Percentiles rank a stretch among this genome's conserved stretches.
Evolutionary conservation across 2,329 filamentous ascomycete genomes (phyloP).

Genomic region (Penicillium digitatum): DNA sequence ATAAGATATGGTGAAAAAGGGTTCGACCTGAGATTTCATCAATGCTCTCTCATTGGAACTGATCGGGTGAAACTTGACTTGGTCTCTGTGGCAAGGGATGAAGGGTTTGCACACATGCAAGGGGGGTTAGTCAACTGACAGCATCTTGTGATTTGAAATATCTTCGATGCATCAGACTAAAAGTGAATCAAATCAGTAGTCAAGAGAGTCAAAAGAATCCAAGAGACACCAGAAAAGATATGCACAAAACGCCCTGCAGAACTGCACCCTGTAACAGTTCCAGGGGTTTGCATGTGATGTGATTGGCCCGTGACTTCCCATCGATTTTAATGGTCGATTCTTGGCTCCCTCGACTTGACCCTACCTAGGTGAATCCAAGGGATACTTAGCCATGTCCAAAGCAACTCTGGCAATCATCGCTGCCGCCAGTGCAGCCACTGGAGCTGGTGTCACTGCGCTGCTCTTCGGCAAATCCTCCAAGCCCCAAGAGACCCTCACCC

Average conservation of each 20-base stretch:
- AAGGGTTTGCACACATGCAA: background rate
- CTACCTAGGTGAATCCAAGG: background rate
- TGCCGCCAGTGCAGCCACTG: slow-evolving; percentile 69
- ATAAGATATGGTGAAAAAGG: background rate
- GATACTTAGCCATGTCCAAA: slow-evolving; percentile 65
- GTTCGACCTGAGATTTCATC: background rate
- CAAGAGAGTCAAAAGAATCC: background rate
- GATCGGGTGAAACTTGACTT: background rate
- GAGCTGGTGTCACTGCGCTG: slow-evolving; percentile 67
- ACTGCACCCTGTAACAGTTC: background rate
- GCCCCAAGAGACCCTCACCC: slow-evolving; percentile 27
- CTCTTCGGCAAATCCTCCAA: slow-evolving; percentile 53
- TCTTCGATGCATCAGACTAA: background rate
- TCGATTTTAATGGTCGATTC: slow-evolving; percentile 10
- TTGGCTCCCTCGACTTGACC: slow-evolving; percentile 1
- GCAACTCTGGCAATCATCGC: slow-evolving; percentile 71
- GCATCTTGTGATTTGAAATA: background rate
- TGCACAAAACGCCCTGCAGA: background rate
- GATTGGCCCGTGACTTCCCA: slow-evolving; percentile 25
- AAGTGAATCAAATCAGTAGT: background rate
- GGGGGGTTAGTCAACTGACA: background rate
- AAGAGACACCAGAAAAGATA: background rate
- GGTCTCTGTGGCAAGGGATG: background rate
- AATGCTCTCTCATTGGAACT: background rate
- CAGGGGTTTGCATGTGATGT: slow-evolving; percentile 9